Conservation (phyloP, 306 rosid genomes). For the Trifolium dubium region DNA sequence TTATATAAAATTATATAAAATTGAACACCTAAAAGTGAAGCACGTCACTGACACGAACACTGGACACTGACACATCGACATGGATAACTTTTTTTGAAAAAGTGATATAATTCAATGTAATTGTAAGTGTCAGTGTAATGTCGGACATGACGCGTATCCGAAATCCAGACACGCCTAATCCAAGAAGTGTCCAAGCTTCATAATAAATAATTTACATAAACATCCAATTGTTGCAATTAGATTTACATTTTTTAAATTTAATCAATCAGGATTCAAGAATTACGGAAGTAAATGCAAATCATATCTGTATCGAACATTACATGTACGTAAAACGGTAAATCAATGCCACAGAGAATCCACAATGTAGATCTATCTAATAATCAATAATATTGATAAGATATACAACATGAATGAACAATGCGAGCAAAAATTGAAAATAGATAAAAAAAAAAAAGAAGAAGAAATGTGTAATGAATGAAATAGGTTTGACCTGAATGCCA, state of each 20-base stretch:
- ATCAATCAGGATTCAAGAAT: not conserved
- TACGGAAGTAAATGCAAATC: not conserved
- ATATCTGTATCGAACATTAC: not conserved
- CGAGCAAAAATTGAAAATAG: not conserved
- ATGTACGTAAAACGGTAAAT: not conserved
- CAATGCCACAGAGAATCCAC: not conserved
- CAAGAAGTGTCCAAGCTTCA: too few relatives aligned
- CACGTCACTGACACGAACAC: too few relatives aligned
- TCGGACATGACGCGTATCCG: too few relatives aligned
- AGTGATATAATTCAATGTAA: too few relatives aligned
- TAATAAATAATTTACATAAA: too few relatives aligned
- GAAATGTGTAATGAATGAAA: too few relatives aligned
- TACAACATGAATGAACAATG: not conserved
- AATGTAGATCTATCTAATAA: not conserved
- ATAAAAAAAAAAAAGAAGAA: not conserved
- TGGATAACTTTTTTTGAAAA: not conserved
- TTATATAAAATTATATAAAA: not conserved
- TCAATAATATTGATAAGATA: not conserved
- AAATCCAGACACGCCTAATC: too few relatives aligned
- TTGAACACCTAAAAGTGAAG: not conserved
- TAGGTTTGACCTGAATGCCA: constrained; percentile 55
- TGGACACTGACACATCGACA: too few relatives aligned
- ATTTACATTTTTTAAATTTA: not conserved
- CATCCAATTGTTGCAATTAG: too few relatives aligned
- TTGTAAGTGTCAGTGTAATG: too few relatives aligned